Evolutionary conservation across 306 rosid species (phyloP).

Genomic region (Prunus mongolica): DNA sequence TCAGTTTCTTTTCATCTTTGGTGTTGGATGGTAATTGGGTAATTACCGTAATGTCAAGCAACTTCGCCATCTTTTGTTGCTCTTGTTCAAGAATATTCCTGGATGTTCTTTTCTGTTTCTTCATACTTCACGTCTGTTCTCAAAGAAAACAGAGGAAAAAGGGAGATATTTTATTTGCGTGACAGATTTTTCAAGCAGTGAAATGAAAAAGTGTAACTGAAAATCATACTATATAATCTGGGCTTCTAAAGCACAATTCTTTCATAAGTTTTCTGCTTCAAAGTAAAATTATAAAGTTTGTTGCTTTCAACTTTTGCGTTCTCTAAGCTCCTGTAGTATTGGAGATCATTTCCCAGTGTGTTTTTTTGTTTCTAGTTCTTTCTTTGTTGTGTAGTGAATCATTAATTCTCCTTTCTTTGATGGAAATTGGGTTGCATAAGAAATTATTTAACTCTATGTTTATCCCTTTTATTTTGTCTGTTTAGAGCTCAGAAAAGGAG

Average conservation of each 20-base stretch:
- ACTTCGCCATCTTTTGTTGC: not conserved
- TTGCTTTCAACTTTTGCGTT: not conserved
- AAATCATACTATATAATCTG: not conserved
- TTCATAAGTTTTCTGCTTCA: not conserved
- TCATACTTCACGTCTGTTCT: not conserved
- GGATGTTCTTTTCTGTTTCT: not conserved
- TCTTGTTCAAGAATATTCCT: conserved; percentile 15
- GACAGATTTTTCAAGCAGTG: not conserved
- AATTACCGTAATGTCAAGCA: not conserved
- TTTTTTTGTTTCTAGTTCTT: not conserved
- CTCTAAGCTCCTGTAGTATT: not conserved
- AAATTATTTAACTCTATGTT: not conserved
- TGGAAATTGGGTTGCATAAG: not conserved
- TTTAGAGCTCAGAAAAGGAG: not conserved
- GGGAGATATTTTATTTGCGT: not conserved
- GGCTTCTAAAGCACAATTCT: not conserved
- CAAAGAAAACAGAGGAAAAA: not conserved
- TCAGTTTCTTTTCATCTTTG: not conserved
- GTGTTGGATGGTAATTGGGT: not conserved
- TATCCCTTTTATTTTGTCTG: not conserved
- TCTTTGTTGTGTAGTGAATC: not conserved
- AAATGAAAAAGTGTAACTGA: not conserved
- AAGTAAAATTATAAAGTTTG: not conserved
- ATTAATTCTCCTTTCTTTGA: too few relatives aligned
- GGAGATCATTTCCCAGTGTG: not conserved